Base-by-base conservation (phyloP, 1,284 basidiomycete species). In the Termitomyces sp. region DNA sequence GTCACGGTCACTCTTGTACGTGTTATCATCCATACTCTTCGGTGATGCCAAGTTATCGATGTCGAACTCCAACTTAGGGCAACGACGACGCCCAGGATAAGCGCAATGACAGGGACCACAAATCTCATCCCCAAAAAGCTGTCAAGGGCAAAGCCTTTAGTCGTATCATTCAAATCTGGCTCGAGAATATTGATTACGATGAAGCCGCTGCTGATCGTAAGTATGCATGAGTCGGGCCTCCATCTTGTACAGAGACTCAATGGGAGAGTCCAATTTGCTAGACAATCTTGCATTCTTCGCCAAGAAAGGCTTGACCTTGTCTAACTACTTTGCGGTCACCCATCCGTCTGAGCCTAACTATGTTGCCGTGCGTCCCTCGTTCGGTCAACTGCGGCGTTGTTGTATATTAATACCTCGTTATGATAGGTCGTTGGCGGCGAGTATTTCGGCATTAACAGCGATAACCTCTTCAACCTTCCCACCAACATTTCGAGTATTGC, bases 281-380 rank as follows among this genome's bases (percentile, higher is more conserved):
- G 62, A 62, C n/a, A 63, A 59, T 41, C 84, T 88, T 67, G 67
- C 72, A 52, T 66, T 69, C 48, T 70, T 88, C 34, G 75, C 79
- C 10, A 65, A 71, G 50, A 69, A 83, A 61, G 83, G 83, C 13
- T 70, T 87, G 53, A 64, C 75, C 3, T 70, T 88, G 34, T 71
- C 71, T 30, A 68, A 75, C 40, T 85, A 77, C 67, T 81, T 81
- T 60, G 80, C 70, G 0, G 59, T 86, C 31, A 86, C 86, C 1
- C 84, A 87, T 62, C 74, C 83, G 13, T 83, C 81, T 0, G 78
- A 87, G 65, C 84, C 85, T 17, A 84, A 86, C 61, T 86, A 83
- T 58, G 60, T 81, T 34, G 72, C 74, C 5, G 57, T 56, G 48
- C 3, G 50, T 50, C 12, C 12, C 17, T 19, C 12, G 4, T 12